phyloP scores from a whole-genome alignment of 352 stramenopile species.

The Pythium periplocum region DNA sequence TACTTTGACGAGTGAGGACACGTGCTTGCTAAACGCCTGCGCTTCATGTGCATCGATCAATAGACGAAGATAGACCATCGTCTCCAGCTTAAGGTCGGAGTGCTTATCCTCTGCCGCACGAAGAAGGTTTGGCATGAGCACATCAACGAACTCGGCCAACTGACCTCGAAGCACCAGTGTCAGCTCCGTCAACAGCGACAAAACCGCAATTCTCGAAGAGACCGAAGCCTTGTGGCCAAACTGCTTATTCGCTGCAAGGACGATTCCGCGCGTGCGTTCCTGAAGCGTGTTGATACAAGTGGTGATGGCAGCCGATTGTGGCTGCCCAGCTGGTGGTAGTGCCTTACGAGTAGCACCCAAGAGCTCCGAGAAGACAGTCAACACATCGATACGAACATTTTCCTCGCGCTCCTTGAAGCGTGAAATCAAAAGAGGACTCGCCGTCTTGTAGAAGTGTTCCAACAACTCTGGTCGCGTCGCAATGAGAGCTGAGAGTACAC shows the following conservation, averaged over 20 bases:
- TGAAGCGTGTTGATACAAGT: conserved; percentile 51
- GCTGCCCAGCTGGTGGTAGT: conserved; percentile 23
- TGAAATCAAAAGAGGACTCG: conserved; percentile 76
- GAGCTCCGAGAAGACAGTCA: conserved; percentile 93
- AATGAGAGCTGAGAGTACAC: conserved; percentile 92
- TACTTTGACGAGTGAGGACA: conserved; percentile 80
- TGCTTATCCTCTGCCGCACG: conserved; percentile 86
- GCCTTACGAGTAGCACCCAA: conserved; percentile 71
- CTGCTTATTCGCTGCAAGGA: conserved; percentile 75
- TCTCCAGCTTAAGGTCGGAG: conserved; percentile 96
- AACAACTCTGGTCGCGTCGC: conserved; percentile 83
- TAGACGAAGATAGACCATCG: conserved; percentile 90
- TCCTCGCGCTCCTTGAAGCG: conserved; percentile 97
- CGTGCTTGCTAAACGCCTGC: conserved; percentile 68
- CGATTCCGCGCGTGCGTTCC: conserved; percentile 62
- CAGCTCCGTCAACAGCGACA: conserved; percentile 81
- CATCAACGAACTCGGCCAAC: conserved; percentile 60
- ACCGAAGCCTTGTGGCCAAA: conserved; percentile 76
- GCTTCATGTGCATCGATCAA: conserved; percentile 90
- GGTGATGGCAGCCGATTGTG: conserved; percentile 24
- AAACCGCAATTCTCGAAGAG: conserved; percentile 71
- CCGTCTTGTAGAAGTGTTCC: conserved; percentile 79
- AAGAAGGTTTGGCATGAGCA: conserved; percentile 77
- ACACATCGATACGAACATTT: conserved; percentile 97
- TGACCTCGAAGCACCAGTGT: conserved; percentile 74